These are phyloP conservation scores for Alternaria triticina DNA, from an alignment of 2,329 filamentous ascomycete genomes.

Conservation along the genomic window DNA sequence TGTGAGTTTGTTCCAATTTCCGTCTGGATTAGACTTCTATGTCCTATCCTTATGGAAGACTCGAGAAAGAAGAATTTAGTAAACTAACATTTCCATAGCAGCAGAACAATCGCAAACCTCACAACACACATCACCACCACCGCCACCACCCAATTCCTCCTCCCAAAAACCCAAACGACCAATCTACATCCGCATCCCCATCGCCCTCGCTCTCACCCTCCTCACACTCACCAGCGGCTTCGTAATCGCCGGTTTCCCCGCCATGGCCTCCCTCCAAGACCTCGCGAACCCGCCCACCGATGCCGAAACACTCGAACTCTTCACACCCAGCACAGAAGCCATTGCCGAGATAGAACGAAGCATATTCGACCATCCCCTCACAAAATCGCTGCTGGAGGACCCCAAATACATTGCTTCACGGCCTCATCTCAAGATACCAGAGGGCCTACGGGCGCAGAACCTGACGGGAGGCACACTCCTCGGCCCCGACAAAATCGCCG, in stretches of 20 bases:
- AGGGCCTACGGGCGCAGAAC: constrained; percentile 71
- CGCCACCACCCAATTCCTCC: not conserved
- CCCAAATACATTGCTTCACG: constrained; percentile 75
- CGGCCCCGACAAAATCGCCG: constrained; percentile 75
- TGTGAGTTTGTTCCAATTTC: constrained; percentile 18
- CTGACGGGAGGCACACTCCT: constrained; percentile 82
- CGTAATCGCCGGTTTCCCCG: constrained; percentile 63
- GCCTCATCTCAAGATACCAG: constrained; percentile 86
- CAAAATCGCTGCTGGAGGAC: constrained; percentile 69
- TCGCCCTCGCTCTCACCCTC: constrained; percentile 56
- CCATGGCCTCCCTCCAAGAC: constrained; percentile 56
- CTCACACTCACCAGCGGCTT: constrained; percentile 62
- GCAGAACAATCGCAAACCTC: constrained; percentile 8
- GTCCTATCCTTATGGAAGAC: not conserved
- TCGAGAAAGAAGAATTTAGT: not conserved
- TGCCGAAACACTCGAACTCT: constrained; percentile 74
- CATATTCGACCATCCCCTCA: constrained; percentile 78
- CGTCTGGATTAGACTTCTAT: not conserved
- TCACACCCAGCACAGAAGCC: constrained; percentile 61
- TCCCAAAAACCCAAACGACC: constrained; percentile 20
- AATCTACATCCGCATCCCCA: constrained; percentile 47
- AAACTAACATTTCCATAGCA: not conserved
- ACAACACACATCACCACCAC: constrained; percentile 8
- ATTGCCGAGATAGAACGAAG: constrained; percentile 69
- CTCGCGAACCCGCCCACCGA: constrained; percentile 67